Base-by-base conservation (phyloP, 352 stramenopile genomes). In the Globisporangium abappressorium region DNA sequence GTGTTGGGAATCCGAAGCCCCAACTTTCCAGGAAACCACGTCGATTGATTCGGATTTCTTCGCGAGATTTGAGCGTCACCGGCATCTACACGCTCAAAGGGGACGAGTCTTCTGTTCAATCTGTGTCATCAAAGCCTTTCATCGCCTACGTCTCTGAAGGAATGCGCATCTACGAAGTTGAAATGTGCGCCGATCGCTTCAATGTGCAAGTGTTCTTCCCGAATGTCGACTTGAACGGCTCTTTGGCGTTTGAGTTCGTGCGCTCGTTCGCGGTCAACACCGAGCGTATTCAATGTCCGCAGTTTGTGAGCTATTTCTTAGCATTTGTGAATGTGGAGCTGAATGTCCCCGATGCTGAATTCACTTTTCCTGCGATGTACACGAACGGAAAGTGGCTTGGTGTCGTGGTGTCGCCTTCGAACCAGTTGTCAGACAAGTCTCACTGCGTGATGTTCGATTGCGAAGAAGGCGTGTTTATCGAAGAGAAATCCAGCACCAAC, bases 371-470 rank as follows among this genome's bases (percentile, higher is more conserved):
- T 11, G 60, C 66, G 57, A 77, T 82, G n/a, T 76, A 74, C 47
- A 85, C 77, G 22, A 85, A 85, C 65, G 77, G 77, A 14, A 68
- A 64, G 14, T 70, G 64, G 34, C 61, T 82, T 12, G 69, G 68
- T 11, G 79, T 82, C 66, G 24, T 77, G 11, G 57, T 81, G 12
- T 67, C 72, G 12, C 55, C 64, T 63, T 70, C 34, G 47, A 65
- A 15, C 36, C 64, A 62, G n/a, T 33, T 30, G 24, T 43, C n/a
- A 33, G 62, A 67, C 2, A 56, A 59, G 22, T 80, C 67, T 18
- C 79, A 90, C 54, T 79, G 79, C 46, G 56, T 85, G 14, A 47
- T 87, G 38, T 81, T 90, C 49, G 76, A 88, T 57, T 82, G 80
- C 59, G 80, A 89, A 63, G 78, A 47, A n/a, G 36, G 56, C 22